Evolutionary conservation across 192 early-diverging fungal genomes (phyloP), one percentile per base, ranked within the genome.

Genomic region (Backusella tuberculispora): DNA sequence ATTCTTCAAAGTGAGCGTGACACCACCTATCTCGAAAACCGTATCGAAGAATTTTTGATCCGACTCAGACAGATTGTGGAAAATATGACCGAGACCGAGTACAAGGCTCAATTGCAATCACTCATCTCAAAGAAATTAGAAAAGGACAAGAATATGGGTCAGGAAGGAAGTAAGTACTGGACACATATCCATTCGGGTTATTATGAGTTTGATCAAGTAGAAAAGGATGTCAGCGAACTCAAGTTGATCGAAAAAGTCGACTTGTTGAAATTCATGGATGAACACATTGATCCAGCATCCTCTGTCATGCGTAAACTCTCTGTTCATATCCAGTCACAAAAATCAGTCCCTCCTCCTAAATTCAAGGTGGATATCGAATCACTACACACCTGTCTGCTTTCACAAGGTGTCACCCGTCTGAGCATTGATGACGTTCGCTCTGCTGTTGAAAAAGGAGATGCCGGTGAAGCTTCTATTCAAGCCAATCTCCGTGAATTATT

Each of bases 1-100:
- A 87, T 97, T 63, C 80, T 99, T 41, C 96, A 99, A 74, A 95
- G 93, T 74, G 97, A 97, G 79, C 74, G 85, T 6, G 92, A 92
- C 65, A 92, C 98, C 0, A 78, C 88, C 9, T 95, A 92, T 81
- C 79, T 99, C 47, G 90, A 95, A 77, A 84, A 84, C 69, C 85
- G 97, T 29, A 90, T 97, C 60, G 89, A 93, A 69, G 81, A 81
- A 60, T 99, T 98, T 82, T 77, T 98, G 74, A 72, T 74, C 42
- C 85, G 78, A 56, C 78, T 81, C 3, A 72, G 83, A 66, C 71
- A 83, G 76, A 72, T 83, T 37, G 76, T 95, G 15, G 85, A 75
- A 43, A 86, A 90, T 17, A 90, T 98, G 89, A 77, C 90, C 29
- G 81, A 85, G 1, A 88, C 86, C 44, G 89, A 94, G 76, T 97